Percentiles rank a stretch among this genome's conserved stretches.
phyloP scores from a whole-genome alignment of 768 basidiomycete genomes.

The Auricularia cornea region DNA sequence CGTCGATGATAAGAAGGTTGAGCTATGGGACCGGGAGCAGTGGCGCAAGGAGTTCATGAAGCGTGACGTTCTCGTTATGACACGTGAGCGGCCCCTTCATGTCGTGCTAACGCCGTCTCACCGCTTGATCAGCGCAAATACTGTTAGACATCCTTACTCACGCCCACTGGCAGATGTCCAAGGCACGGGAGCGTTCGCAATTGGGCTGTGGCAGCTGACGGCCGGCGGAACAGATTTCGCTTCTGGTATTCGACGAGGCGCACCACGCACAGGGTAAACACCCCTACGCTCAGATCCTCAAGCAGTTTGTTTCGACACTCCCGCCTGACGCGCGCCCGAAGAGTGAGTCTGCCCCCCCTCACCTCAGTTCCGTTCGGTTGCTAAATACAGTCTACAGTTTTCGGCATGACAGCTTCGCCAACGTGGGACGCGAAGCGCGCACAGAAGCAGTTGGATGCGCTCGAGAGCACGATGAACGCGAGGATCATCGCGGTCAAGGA shows the following conservation, averaged over 20 bases:
- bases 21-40: conserved; percentile 49
- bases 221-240: conserved; percentile 35
- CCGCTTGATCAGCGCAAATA: conserved; percentile 55
- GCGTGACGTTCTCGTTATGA: conserved; percentile 79
- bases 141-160: conserved; percentile 74
- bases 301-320: conserved; percentile 42
- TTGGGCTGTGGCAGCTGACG: not conserved
- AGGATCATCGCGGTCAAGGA: conserved; percentile 68
- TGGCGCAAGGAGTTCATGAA: conserved; percentile 59
- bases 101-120: conserved; percentile 2
- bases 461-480: conserved; percentile 67
- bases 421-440: conserved; percentile 74
- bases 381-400: conserved; percentile 30
- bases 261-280: conserved; percentile 51
- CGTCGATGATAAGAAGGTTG: conserved; percentile 39
- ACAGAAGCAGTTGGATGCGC: conserved; percentile 45
- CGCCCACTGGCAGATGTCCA: conserved; percentile 68
- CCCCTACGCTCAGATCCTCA: conserved; percentile 51
- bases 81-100: conserved; percentile 39
- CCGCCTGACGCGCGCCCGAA: conserved; percentile 49
- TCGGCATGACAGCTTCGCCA: conserved; percentile 90
- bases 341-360: not conserved
- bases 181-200: conserved; percentile 26
- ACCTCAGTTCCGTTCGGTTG: not conserved
- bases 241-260: conserved; percentile 47